Base-by-base conservation (phyloP, 371 early-diverging fungal species). In the Sporodiniella umbellata region DNA sequence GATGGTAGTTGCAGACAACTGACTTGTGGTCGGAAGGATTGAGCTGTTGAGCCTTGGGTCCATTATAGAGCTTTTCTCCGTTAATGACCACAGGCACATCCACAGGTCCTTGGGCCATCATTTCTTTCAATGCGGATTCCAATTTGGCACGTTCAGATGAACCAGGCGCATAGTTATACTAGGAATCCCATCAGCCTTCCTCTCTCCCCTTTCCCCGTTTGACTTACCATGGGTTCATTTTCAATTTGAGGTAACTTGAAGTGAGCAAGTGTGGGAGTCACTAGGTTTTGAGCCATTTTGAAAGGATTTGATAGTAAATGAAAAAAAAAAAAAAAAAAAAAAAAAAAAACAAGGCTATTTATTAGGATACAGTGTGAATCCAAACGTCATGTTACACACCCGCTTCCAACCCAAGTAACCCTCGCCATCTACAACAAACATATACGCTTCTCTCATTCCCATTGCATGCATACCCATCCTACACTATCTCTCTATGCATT, bases 191-290 rank as follows among this genome's bases (percentile, higher is more conserved):
- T 30, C 14, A 45, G 17, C 7, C 19, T 2, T 8, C n/a, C 14
- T 38, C 38, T 15, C 23, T 19, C 22, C 15, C 2, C 15, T 11
- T 45, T 28, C 33, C 3, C 6, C 38, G 21, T 5, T 22, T 33
- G 14, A 15, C 63, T 69, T 72, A 85, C 87, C 86, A 92, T 89
- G 48, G 93, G 91, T 83, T 96, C 95, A 72, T 96, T 96, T 42
- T 72, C 67, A 53, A 93, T 85, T 53, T 75, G 72, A 31, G 95
- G 96, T 53, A 96, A 74, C 70, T 79, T 85, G 77, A 88, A 87
- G 54, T 79, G 70, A 54, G 83, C 85, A 56, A 86, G 80, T 51
- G 65, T 69, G 54, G 84, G 80, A 53, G 80, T 80, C n/a, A 43
- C 28, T 25, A 40, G 40, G 21, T 8, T 6, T 18, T 40, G 18